Percentiles rank a stretch among this genome's conserved stretches.
phyloP scores from a whole-genome alignment of 495 filamentous ascomycete species.

The Xylaria acuta region DNA sequence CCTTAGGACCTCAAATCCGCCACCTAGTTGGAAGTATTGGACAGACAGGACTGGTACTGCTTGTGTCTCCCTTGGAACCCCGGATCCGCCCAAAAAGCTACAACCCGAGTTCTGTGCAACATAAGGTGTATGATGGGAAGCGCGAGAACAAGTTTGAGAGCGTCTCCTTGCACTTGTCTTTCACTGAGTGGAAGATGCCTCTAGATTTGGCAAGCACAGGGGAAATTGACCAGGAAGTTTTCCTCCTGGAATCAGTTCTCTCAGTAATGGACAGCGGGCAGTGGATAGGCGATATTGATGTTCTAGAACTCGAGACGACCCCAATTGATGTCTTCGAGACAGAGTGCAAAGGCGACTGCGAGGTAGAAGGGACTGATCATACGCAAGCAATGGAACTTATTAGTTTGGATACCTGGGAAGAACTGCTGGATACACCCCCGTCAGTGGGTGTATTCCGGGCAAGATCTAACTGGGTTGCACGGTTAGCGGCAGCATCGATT shows the following conservation, averaged over 20 bases:
- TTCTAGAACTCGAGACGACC: slow-evolving; percentile 18
- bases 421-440: background rate
- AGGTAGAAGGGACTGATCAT: background rate
- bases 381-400: background rate
- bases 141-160: slow-evolving; percentile 37
- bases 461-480: background rate
- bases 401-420: background rate
- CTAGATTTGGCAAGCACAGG: slow-evolving; percentile 32
- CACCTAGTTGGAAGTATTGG: background rate
- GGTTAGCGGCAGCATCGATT: background rate
- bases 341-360: background rate
- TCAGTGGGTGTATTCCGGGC: background rate
- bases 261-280: slow-evolving; percentile 41
- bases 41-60: background rate
- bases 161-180: slow-evolving; percentile 47
- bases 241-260: slow-evolving; percentile 42
- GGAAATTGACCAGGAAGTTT: slow-evolving; percentile 34
- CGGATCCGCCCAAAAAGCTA: background rate
- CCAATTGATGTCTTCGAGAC: background rate
- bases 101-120: background rate
- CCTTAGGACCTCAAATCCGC: background rate
- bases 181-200: slow-evolving; percentile 20
- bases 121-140: background rate
- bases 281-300: slow-evolving; percentile 50
- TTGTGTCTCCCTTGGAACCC: background rate